These are phyloP conservation scores for Hevea brasiliensis DNA, from an alignment of 345 rosid species.

Conservation along the genomic window DNA sequence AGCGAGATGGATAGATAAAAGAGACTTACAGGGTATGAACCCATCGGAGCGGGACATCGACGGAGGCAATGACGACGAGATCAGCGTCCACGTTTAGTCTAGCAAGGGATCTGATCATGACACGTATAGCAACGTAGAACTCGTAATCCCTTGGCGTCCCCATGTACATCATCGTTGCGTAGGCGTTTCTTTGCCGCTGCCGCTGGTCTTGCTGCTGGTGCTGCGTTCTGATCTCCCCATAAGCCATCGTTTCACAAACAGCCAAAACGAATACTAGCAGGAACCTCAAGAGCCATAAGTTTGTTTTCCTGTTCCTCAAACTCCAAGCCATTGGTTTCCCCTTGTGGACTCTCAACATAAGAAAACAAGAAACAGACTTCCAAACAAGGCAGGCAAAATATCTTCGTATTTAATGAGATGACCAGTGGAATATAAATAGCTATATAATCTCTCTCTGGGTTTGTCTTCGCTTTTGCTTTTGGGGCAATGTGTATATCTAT, in stretches of 20 bases:
- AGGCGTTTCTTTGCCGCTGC: conserved; percentile 65
- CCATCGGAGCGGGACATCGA: conserved; percentile 89
- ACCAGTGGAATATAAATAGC: no score
- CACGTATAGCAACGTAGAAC: conserved; percentile 91
- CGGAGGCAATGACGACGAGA: conserved; percentile 91
- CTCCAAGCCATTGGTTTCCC: not conserved
- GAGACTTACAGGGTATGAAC: conserved; percentile 56
- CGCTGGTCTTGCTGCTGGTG: conserved; percentile 6
- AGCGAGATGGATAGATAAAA: not conserved
- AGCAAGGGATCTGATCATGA: conserved; percentile 78
- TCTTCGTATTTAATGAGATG: no score
- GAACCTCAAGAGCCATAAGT: not conserved
- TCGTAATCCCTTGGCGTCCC: conserved; percentile 98
- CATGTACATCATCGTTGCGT: conserved; percentile 99
- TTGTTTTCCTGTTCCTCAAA: not conserved
- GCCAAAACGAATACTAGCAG: conserved; percentile 3
- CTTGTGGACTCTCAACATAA: not conserved
- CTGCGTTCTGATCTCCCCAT: conserved; percentile 8
- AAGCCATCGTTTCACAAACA: conserved; percentile 19
- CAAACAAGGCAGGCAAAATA: not conserved
- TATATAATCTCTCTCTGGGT: no score
- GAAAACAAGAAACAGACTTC: not conserved
- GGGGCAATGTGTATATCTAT: no score
- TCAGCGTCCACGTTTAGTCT: conserved; percentile 73
- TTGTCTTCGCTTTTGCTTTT: no score